phyloP scores from a whole-genome alignment of 2,329 filamentous ascomycete genomes.

The Xylaria sp. region DNA sequence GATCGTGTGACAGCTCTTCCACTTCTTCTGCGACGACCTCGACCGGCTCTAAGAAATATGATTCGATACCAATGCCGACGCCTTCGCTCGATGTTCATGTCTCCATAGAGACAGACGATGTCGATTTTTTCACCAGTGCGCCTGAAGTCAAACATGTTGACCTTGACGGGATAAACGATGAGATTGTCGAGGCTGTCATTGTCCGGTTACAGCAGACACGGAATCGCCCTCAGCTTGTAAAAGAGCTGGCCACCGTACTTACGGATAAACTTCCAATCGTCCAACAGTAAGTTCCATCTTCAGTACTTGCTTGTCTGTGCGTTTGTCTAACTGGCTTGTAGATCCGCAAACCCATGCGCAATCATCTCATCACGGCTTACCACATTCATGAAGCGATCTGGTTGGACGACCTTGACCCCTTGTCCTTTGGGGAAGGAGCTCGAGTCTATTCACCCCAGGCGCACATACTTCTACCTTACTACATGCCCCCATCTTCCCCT shows the following conservation, averaged over 20 bases:
- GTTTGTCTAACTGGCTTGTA: constrained; percentile 54
- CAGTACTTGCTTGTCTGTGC: constrained; percentile 28
- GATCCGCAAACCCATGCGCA: constrained; percentile 93
- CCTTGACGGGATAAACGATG: constrained; percentile 87
- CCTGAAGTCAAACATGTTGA: constrained; percentile 68
- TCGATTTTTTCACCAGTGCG: constrained; percentile 48
- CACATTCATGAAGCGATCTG: constrained; percentile 86
- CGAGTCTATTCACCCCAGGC: constrained; percentile 89
- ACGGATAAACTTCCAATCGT: constrained; percentile 81
- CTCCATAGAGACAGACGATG: constrained; percentile 55
- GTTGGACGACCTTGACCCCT: constrained; percentile 78
- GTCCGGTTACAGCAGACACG: constrained; percentile 87
- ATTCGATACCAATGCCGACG: constrained; percentile 82
- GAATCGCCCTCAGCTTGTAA: constrained; percentile 93
- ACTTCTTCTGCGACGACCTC: constrained; percentile 41
- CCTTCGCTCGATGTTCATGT: constrained; percentile 66
- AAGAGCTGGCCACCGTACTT: constrained; percentile 86
- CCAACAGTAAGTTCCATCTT: constrained; percentile 77
- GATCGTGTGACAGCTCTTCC: constrained; percentile 69
- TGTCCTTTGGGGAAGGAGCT: constrained; percentile 95
- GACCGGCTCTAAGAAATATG: constrained; percentile 59
- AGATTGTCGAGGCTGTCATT: constrained; percentile 92
- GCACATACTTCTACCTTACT: constrained; percentile 96
- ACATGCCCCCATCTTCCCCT: constrained; percentile 86
- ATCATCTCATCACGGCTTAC: constrained; percentile 94